Evolutionary conservation across 2,329 filamentous ascomycete species (phyloP).

Genomic region (Zymoseptoria brevis): DNA sequence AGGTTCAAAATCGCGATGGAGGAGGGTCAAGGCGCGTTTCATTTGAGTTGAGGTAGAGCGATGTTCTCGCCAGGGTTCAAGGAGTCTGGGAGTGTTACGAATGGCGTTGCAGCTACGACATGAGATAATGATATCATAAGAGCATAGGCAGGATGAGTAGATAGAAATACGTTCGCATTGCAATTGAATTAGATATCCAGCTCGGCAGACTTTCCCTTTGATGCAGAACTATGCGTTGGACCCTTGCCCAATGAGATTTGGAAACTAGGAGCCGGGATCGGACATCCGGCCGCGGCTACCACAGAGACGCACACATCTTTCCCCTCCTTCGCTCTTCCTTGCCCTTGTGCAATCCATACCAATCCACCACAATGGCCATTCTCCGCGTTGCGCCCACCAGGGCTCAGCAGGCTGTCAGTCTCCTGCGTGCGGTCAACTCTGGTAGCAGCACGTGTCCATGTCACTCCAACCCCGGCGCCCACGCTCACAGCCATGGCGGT

Average conservation of each 20-base stretch:
- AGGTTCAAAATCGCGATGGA: constrained; percentile 79
- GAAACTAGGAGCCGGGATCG: background rate
- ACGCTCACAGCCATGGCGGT: constrained; percentile 52
- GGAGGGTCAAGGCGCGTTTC: constrained; percentile 96
- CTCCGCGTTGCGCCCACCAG: constrained; percentile 38
- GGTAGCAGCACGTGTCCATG: constrained; percentile 77
- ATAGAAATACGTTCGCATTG: background rate
- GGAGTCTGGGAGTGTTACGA: background rate
- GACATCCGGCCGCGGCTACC: background rate
- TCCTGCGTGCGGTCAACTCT: constrained; percentile 86
- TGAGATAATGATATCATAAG: background rate
- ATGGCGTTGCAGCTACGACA: background rate
- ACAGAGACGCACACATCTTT: background rate
- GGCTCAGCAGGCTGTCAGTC: constrained; percentile 56
- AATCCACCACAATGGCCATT: constrained; percentile 26
- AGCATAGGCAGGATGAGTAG: background rate
- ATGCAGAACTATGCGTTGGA: background rate
- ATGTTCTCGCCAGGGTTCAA: background rate
- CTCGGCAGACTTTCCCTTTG: background rate
- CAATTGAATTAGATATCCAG: background rate
- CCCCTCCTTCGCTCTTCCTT: background rate
- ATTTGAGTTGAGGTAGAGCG: constrained; percentile 48
- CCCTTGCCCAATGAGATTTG: background rate
- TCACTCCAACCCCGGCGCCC: constrained; percentile 78
- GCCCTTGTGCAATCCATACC: background rate